Conservation (phyloP, 1,284 basidiomycete genomes). For the Leccinum fuscescens region DNA sequence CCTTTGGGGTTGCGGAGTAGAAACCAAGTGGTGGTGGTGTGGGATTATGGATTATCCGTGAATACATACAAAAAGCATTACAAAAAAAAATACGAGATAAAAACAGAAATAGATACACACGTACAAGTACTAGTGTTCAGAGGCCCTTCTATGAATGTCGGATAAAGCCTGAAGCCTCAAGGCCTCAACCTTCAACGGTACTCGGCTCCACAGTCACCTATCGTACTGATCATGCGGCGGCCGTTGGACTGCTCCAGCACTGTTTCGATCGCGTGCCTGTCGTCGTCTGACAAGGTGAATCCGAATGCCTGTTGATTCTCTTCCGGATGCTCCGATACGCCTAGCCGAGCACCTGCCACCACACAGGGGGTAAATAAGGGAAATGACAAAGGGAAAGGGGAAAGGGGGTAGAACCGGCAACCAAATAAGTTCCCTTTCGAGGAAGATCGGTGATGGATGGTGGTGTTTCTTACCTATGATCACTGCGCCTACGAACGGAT, state of each 20-base stretch:
- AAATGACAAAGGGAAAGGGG: neutral
- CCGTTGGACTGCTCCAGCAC: slow-evolving; percentile 61
- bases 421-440: slow-evolving; percentile 5
- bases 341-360: slow-evolving; percentile 64
- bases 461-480: slow-evolving; percentile 58
- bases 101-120: neutral
- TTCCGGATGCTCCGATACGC: slow-evolving; percentile 69
- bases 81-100: neutral
- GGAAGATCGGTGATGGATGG: slow-evolving; percentile 1
- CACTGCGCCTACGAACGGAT: slow-evolving; percentile 73
- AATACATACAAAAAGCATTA: neutral
- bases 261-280: slow-evolving; percentile 58
- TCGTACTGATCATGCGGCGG: slow-evolving; percentile 56
- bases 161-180: neutral
- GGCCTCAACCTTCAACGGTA: slow-evolving; percentile 50
- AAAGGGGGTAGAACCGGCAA: neutral
- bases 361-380: neutral
- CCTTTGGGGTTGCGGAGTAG: neutral
- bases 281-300: slow-evolving; percentile 54
- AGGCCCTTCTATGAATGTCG: neutral
- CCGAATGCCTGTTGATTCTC: slow-evolving; percentile 66
- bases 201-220: slow-evolving; percentile 82
- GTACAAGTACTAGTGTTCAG: neutral
- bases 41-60: neutral
- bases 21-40: neutral